Base-by-base conservation (phyloP, 2,329 filamentous ascomycete species). In the Aspergillus quadricinctus region DNA sequence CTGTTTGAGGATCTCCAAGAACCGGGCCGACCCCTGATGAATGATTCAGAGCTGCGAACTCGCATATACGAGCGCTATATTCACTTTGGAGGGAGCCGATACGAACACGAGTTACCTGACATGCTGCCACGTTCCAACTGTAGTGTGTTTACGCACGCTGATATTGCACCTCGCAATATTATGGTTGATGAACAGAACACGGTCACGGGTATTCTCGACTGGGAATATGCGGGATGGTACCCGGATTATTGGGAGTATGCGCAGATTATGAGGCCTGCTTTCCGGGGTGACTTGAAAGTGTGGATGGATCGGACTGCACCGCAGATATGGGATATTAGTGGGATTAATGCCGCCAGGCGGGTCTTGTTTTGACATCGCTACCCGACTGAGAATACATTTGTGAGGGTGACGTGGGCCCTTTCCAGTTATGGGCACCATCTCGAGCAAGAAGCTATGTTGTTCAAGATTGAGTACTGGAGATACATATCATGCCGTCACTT, bases 241-340 rank as follows among this genome's bases (percentile, higher is more conserved):
- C 74, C 73, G 8, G 69, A 62, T 21, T 77, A 76, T 54, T 77
- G 71, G 74, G 75, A 76, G 61, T 76, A 75, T 61, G 68, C 70
- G 28, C 69, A 70, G 57, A 69, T 71, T 27, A 55, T 69, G 58
- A 61, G 61, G 41, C 65, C 64, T 21, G 64, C 64, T 23, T 63
- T 63, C 49, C 57, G 51, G 51, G 62, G 61, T 0, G 61, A 69
- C 43, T 70, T 64, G 63, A 60, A 63, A 48, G 48, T 54, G 37
- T 69, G 63, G 63, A 71, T 71, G 64, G 62, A 67, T 35, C 52
- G 51, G 53, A 71, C 64, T 37, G 66, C 66, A 14, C 66, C 63
- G 2, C 54, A 62, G 45, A 62, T 46, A 56, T 70, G 68, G 68
- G 63, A 70, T 60, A 50, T 69, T 4, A 55, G n/a, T 19, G 64